Conservation (phyloP, 345 rosid genomes). For the Citrus unshiu region DNA sequence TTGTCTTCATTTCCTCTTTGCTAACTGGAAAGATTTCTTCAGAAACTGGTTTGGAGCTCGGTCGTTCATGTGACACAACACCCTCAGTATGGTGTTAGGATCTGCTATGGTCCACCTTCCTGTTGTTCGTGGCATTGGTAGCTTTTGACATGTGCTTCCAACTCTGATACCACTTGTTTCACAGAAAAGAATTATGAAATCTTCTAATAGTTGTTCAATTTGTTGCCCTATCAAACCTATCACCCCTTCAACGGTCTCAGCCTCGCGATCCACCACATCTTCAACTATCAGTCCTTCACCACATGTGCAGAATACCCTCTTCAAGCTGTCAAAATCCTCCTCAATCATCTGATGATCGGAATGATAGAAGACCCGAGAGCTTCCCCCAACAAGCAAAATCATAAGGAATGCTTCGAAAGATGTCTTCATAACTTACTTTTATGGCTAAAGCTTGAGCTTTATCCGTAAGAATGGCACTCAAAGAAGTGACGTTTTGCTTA, state of each 20-base stretch:
- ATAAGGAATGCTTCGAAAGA: constrained; percentile 71
- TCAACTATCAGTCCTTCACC: constrained; percentile 75
- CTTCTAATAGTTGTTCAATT: constrained; percentile 81
- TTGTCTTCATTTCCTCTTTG: constrained; percentile 45
- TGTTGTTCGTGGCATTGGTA: constrained; percentile 76
- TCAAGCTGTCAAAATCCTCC: constrained; percentile 71
- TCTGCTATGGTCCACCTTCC: constrained; percentile 73
- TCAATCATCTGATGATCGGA: constrained; percentile 52
- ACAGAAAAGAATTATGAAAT: constrained; percentile 54
- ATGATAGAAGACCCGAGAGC: constrained; percentile 45
- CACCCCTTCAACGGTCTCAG: constrained; percentile 70
- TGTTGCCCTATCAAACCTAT: constrained; percentile 59
- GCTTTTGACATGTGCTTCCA: constrained; percentile 45
- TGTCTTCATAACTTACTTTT: constrained; percentile 70
- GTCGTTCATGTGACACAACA: constrained; percentile 77
- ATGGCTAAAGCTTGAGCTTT: constrained; percentile 69
- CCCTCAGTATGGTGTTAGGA: constrained; percentile 77
- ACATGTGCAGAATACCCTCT: constrained; percentile 60
- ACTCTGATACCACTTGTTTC: constrained; percentile 53
- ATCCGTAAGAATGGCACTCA: constrained; percentile 66
- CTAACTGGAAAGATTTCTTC: constrained; percentile 66
- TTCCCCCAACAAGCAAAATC: constrained; percentile 85
- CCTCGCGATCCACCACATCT: constrained; percentile 62
- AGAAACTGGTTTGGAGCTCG: constrained; percentile 59
- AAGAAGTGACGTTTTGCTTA: constrained; percentile 69